A percentile compares a stretch with the other conserved stretches of the same genome.
phyloP scores from a whole-genome alignment of 768 basidiomycete species.

The Leccinum subgranulosum region DNA sequence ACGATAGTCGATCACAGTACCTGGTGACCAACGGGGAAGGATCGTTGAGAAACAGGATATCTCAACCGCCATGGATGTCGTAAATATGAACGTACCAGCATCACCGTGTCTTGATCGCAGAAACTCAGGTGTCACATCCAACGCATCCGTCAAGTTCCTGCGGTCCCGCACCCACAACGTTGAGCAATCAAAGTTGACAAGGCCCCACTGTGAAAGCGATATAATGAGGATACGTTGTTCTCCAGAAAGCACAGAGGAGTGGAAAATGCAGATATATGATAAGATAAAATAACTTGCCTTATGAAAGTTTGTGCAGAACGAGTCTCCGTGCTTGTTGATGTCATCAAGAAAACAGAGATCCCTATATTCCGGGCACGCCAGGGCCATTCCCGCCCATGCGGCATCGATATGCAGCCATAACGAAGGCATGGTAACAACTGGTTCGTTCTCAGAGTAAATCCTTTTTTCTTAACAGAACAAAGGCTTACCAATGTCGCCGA shows the following conservation, averaged over 20 bases:
- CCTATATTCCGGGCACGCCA: conserved; percentile 79
- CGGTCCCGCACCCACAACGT: conserved; percentile 78
- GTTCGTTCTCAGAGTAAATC: background rate
- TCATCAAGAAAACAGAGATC: conserved; percentile 55
- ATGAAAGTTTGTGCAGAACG: conserved; percentile 89
- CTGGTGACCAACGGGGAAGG: conserved; percentile 29
- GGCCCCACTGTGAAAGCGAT: conserved; percentile 66
- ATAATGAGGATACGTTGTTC: background rate
- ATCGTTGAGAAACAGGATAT: background rate
- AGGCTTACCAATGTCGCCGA: conserved; percentile 61
- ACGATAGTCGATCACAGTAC: conserved; percentile 82
- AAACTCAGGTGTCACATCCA: conserved; percentile 86
- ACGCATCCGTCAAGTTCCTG: conserved; percentile 66
- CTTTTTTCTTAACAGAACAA: background rate
- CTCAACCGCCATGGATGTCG: background rate
- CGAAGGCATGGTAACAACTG: conserved; percentile 60
- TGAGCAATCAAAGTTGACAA: conserved; percentile 86
- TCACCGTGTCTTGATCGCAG: conserved; percentile 78
- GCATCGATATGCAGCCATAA: conserved; percentile 91
- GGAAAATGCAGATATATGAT: background rate
- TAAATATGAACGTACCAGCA: conserved; percentile 44
- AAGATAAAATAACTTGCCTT: conserved; percentile 47
- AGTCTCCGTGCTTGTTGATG: conserved; percentile 75
- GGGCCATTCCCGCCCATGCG: conserved; percentile 85
- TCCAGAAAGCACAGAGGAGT: background rate